phyloP scores from a whole-genome alignment of 176 grass and related monocot genomes.

The Hyparrhenia diplandra region DNA sequence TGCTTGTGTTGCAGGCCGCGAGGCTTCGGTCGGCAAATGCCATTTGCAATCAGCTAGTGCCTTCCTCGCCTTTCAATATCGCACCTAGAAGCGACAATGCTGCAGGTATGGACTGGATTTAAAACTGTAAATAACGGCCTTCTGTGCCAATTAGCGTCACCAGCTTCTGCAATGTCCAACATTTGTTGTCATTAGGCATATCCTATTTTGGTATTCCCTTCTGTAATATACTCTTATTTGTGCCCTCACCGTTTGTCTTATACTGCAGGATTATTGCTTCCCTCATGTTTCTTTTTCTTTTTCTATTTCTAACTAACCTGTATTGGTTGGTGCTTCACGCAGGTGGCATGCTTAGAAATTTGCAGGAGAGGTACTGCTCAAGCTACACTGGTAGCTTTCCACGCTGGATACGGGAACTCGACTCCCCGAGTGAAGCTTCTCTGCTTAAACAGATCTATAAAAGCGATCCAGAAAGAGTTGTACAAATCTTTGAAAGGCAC shows the following conservation, averaged over 20 bases:
- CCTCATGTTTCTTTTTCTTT: neutral
- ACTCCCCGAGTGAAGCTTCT: slow-evolving; percentile 44
- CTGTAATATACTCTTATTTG: neutral
- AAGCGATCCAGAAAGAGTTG: slow-evolving; percentile 78
- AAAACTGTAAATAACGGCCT: neutral
- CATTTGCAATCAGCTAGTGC: slow-evolving; percentile 11
- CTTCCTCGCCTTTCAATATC: neutral
- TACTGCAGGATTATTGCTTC: neutral
- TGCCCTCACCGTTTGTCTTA: neutral
- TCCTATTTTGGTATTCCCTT: neutral
- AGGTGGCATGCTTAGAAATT: slow-evolving; percentile 51
- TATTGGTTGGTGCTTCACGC: slow-evolving; percentile 2
- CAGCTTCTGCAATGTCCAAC: too few relatives aligned
- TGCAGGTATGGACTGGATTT: neutral
- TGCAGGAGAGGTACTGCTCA: slow-evolving; percentile 65
- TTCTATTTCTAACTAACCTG: too few relatives aligned
- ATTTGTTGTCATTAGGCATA: neutral
- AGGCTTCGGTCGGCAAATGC: slow-evolving; percentile 7
- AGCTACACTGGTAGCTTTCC: slow-evolving; percentile 78
- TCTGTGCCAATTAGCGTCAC: neutral
- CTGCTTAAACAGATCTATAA: slow-evolving; percentile 75
- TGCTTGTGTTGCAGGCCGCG: slow-evolving; percentile 4
- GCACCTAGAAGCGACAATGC: neutral
- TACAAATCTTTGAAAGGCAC: slow-evolving; percentile 80
- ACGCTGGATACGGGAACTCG: slow-evolving; percentile 47